Evolutionary conservation across 106 monocot species (phyloP).

Genomic region (Dioscorea zingiberensis): DNA sequence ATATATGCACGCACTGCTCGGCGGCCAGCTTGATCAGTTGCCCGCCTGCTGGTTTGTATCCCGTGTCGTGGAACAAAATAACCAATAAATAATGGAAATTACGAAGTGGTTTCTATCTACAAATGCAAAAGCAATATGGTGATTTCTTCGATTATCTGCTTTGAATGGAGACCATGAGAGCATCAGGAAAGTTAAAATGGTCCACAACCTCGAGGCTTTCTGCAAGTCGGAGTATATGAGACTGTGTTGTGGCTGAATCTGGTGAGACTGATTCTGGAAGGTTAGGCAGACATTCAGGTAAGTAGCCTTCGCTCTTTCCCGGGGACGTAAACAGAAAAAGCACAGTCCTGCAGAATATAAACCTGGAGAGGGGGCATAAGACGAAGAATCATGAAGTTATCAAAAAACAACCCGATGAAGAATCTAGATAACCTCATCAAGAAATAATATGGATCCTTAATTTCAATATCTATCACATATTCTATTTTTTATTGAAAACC

Average conservation of each 20-base stretch:
- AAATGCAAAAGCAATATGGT: not conserved
- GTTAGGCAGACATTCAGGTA: constrained; percentile 9
- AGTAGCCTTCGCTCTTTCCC: not conserved
- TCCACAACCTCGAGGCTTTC: constrained; percentile 5
- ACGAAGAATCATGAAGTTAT: too few relatives aligned
- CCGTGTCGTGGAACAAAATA: not conserved
- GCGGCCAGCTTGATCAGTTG: not conserved
- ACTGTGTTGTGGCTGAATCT: constrained; percentile 1
- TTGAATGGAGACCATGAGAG: not conserved
- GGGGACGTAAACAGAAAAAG: not conserved
- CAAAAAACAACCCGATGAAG: too few relatives aligned
- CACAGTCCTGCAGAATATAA: constrained; percentile 13
- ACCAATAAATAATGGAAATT: not conserved
- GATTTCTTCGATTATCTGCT: not conserved
- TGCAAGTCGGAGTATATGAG: not conserved
- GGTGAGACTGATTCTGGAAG: constrained; percentile 13
- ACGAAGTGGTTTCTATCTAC: constrained; percentile 3
- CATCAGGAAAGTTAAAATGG: constrained; percentile 1
- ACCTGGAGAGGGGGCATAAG: not conserved
- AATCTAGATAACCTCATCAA: too few relatives aligned
- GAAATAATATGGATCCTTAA: too few relatives aligned
- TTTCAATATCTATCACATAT: too few relatives aligned
- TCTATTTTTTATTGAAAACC: too few relatives aligned
- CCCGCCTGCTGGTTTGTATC: not conserved
- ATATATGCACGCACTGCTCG: not conserved